These are phyloP conservation scores for Populus hybrid DNA, from an alignment of 441 rosid species.

Conservation along the genomic window DNA sequence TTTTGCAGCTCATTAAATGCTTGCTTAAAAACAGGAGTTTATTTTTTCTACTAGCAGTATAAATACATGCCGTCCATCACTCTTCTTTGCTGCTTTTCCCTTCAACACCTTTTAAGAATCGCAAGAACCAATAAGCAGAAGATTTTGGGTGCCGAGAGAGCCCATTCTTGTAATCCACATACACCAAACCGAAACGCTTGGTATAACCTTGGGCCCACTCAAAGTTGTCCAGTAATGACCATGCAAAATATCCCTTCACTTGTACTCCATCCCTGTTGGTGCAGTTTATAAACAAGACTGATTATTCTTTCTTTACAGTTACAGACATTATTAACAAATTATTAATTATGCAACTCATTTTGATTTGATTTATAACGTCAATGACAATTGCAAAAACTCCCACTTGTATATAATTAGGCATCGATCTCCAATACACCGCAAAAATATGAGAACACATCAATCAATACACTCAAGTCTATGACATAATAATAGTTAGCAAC, in stretches of 20 bases:
- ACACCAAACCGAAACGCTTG: conserved; percentile 78
- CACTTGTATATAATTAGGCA: neutral
- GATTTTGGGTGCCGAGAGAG: conserved; percentile 74
- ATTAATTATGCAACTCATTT: too few relatives aligned
- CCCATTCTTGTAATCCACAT: conserved; percentile 79
- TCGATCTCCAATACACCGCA: too few relatives aligned
- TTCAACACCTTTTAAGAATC: conserved; percentile 53
- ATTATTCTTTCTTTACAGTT: neutral
- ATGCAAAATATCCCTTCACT: conserved; percentile 84
- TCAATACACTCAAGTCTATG: neutral
- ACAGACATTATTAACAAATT: neutral
- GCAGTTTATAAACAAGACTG: neutral
- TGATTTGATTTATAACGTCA: neutral
- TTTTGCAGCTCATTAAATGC: too few relatives aligned
- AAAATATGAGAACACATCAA: neutral
- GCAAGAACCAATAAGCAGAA: conserved; percentile 81
- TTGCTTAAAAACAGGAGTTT: neutral
- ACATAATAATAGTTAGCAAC: conserved; percentile 14
- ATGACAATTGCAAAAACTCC: neutral
- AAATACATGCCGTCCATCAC: conserved; percentile 4
- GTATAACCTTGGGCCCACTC: conserved; percentile 92
- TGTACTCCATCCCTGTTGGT: conserved; percentile 69
- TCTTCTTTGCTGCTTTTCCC: conserved; percentile 50
- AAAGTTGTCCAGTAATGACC: conserved; percentile 87
- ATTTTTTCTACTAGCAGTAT: neutral